These are phyloP conservation scores for Cercospora sp. DNA, from an alignment of 2,329 filamentous ascomycete species.

Conservation along the genomic window DNA sequence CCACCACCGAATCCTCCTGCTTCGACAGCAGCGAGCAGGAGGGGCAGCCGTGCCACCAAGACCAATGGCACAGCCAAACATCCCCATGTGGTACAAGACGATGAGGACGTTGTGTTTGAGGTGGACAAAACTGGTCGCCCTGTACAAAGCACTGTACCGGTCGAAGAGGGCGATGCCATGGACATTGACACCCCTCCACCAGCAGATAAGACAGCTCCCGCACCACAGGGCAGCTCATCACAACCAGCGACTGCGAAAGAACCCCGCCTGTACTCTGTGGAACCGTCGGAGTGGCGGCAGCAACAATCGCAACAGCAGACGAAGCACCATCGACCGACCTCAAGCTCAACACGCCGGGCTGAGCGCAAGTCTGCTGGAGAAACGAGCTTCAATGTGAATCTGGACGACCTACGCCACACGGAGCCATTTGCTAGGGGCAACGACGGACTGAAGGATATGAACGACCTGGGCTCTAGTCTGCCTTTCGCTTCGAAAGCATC, in stretches of 20 bases:
- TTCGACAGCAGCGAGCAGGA: constrained; percentile 34
- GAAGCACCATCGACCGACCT: constrained; percentile 26
- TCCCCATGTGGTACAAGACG: constrained; percentile 35
- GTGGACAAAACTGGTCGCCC: constrained; percentile 9
- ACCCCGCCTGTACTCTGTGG: constrained; percentile 38
- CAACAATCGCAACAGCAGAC: constrained; percentile 25
- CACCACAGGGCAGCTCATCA: constrained; percentile 11
- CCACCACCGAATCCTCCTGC: constrained; percentile 33
- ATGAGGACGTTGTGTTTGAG: constrained; percentile 34
- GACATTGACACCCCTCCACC: constrained; percentile 48
- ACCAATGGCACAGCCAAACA: constrained; percentile 19
- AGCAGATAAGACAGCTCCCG: constrained; percentile 15
- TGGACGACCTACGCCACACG: constrained; percentile 53
- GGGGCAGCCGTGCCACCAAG: constrained; percentile 28
- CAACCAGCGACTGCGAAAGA: constrained; percentile 25
- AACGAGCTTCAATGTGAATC: constrained; percentile 22
- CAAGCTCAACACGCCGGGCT: constrained; percentile 17
- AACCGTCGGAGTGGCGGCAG: constrained; percentile 36
- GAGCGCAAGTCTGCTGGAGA: constrained; percentile 19
- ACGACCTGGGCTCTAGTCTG: constrained; percentile 55
- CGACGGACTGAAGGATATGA: constrained; percentile 54
- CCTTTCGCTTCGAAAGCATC: constrained; percentile 60
- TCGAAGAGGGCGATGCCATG: constrained; percentile 44
- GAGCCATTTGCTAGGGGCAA: constrained; percentile 48
- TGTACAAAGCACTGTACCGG: neutral